Evolutionary conservation across 768 basidiomycete species (phyloP).

Genomic region (Phylloporus sp.): DNA sequence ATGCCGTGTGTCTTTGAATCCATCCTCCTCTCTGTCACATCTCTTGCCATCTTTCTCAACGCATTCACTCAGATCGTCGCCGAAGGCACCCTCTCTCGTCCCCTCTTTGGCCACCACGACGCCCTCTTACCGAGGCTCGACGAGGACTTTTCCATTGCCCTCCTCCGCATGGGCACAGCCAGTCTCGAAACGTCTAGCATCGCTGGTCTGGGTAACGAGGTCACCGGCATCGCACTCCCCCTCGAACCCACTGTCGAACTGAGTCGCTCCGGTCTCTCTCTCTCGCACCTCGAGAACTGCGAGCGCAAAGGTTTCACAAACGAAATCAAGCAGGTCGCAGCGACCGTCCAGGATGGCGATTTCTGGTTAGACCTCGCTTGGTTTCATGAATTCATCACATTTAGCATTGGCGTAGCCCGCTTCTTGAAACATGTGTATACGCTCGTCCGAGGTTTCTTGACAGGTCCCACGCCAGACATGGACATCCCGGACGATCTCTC

Average conservation of each 20-base stretch:
- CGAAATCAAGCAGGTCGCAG: slow-evolving; percentile 46
- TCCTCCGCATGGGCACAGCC: slow-evolving; percentile 70
- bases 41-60: slow-evolving; percentile 59
- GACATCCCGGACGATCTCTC: slow-evolving; percentile 7
- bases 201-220: slow-evolving; percentile 71
- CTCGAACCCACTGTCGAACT: slow-evolving; percentile 35
- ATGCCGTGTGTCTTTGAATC: slow-evolving; percentile 73
- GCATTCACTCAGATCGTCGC: slow-evolving; percentile 62
- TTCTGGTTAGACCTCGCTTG: slow-evolving; percentile 40
- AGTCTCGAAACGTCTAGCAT: slow-evolving; percentile 73
- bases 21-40: slow-evolving; percentile 50
- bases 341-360: slow-evolving; percentile 32
- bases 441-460: slow-evolving; percentile 16
- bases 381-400: slow-evolving; percentile 37
- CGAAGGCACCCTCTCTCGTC: slow-evolving; percentile 53
- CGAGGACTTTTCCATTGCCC: slow-evolving; percentile 69
- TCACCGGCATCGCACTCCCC: slow-evolving; percentile 45
- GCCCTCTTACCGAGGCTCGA: slow-evolving; percentile 51
- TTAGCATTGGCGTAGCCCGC: slow-evolving; percentile 28
- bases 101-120: slow-evolving; percentile 51
- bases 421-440: slow-evolving; percentile 22
- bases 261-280: slow-evolving; percentile 41
- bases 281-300: slow-evolving; percentile 27
- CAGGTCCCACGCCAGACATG: slow-evolving; percentile 5
- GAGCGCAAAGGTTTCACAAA: slow-evolving; percentile 42